phyloP scores from a whole-genome alignment of 1,284 basidiomycete species.

The Trichosporon faecale region DNA sequence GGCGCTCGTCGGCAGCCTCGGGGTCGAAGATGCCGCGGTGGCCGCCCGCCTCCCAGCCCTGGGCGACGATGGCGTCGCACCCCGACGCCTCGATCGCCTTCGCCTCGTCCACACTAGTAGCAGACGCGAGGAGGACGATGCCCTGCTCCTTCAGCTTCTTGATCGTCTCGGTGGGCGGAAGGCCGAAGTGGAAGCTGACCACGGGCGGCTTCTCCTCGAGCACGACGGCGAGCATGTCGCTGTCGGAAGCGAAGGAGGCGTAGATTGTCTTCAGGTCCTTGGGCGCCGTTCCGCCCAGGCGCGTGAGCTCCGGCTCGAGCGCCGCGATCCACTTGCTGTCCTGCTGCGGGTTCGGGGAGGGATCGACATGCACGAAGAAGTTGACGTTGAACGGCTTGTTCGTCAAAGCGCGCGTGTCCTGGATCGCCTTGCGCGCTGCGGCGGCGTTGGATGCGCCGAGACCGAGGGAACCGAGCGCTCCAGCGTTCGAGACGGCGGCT shows the following conservation, averaged over 20 bases:
- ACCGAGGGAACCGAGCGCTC: slow-evolving; percentile 42
- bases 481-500: slow-evolving; percentile 43
- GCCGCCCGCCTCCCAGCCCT: slow-evolving; percentile 44
- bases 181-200: slow-evolving; percentile 45
- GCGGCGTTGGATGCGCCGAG: slow-evolving; percentile 31
- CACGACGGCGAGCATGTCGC: slow-evolving; percentile 34
- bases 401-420: slow-evolving; percentile 27
- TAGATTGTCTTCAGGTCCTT: slow-evolving; percentile 30
- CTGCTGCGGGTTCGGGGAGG: slow-evolving; percentile 13
- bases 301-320: slow-evolving; percentile 29
- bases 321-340: slow-evolving; percentile 30
- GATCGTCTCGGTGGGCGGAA: slow-evolving; percentile 28
- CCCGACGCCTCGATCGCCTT: slow-evolving; percentile 27
- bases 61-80: slow-evolving; percentile 40
- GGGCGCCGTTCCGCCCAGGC: slow-evolving; percentile 29
- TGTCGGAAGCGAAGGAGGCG: slow-evolving; percentile 33
- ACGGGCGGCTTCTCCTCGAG: slow-evolving; percentile 35
- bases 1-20: slow-evolving; percentile 27
- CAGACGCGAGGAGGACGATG: slow-evolving; percentile 32
- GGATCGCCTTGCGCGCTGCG: slow-evolving; percentile 28
- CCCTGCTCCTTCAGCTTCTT: slow-evolving; percentile 27
- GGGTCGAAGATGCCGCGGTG: slow-evolving; percentile 45
- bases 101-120: slow-evolving; percentile 37
- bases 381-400: slow-evolving; percentile 42
- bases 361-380: slow-evolving; percentile 31